Evolutionary conservation across 352 stramenopile genomes (phyloP).

Genomic region (Globisporangium radiosum): DNA sequence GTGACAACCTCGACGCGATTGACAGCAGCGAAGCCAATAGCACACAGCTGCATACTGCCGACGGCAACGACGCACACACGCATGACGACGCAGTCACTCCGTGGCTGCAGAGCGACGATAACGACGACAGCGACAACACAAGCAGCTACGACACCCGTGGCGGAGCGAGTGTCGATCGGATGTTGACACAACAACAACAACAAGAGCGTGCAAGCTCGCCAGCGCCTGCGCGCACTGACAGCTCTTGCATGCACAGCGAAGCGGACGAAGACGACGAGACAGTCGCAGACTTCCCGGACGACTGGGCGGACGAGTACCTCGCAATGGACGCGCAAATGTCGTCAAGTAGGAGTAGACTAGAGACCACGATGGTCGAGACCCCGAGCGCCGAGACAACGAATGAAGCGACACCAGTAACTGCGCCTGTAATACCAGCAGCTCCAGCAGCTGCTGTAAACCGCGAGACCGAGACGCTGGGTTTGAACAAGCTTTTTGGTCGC

Average conservation of each 20-base stretch:
- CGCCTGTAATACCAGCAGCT: too few species aligned
- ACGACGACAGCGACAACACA: slow-evolving; percentile 14
- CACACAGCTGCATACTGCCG: background rate
- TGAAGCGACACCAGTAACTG: too few species aligned
- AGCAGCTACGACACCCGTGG: background rate
- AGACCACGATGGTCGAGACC: background rate
- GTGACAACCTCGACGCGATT: background rate
- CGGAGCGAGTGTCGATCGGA: background rate
- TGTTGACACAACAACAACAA: background rate
- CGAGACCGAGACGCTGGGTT: background rate
- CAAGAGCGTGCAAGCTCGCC: background rate
- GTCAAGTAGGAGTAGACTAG: background rate
- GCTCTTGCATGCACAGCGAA: background rate
- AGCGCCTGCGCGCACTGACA: background rate
- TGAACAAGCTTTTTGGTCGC: slow-evolving; percentile 7
- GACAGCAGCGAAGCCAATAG: background rate
- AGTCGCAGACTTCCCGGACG: slow-evolving; percentile 30
- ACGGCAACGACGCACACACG: background rate
- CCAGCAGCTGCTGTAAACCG: background rate
- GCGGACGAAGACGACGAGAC: slow-evolving; percentile 3
- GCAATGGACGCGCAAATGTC: slow-evolving; percentile 6
- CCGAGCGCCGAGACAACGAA: too few species aligned
- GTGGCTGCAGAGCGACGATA: slow-evolving; percentile 19
- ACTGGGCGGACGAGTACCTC: slow-evolving; percentile 34
- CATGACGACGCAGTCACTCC: slow-evolving; percentile 7